Evolutionary conservation across 2,329 filamentous ascomycete species (phyloP), one percentile per base, ranked within the genome.

Genomic region (Colletotrichum sp.): DNA sequence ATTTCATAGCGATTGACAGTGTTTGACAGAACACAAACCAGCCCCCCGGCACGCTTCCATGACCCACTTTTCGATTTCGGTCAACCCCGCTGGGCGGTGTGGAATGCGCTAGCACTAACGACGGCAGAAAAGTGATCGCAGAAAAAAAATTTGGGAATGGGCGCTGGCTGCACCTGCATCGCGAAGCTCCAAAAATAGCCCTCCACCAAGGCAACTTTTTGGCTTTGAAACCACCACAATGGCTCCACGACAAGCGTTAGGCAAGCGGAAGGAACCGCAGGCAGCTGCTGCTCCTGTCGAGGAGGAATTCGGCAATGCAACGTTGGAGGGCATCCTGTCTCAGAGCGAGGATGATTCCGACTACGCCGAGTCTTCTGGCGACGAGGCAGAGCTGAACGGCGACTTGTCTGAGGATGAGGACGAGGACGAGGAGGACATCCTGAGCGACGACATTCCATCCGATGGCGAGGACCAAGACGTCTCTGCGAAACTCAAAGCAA

Each of bases 221-320:
- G 48, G 60, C 22, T 68, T 62, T 18, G 36, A 55, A 26, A 75
- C 72, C 71, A 67, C 69, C 57, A 80, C 82, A 79, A 88, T 88
- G 86, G 85, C 81, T 76, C 81, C 85, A 60, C 83, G 82, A 78
- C 84, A 86, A 74, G 80, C 83, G 62, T 87, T 85, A 36, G 89
- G 90, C 83, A 95, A 95, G 87, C 91, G 93, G 79, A 95, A 94
- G 84, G 90, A 90, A 76, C 88, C 91, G 24, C 89, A 88, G 28
- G 87, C 87, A 36, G 90, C 92, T 79, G 85, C 92, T 79, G 85
- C 88, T 16, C 87, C 90, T 77, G 84, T 90, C 26, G 92, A 92
- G 36, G 89, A 92, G 79, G 92, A 94, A 79, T 90, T 93, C 76
- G 86, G 84, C 69, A 88, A 90, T 71, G 87, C 87, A 36, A 83